phyloP scores from a whole-genome alignment of 2,329 filamentous ascomycete genomes.

The Diplodia mutila region DNA sequence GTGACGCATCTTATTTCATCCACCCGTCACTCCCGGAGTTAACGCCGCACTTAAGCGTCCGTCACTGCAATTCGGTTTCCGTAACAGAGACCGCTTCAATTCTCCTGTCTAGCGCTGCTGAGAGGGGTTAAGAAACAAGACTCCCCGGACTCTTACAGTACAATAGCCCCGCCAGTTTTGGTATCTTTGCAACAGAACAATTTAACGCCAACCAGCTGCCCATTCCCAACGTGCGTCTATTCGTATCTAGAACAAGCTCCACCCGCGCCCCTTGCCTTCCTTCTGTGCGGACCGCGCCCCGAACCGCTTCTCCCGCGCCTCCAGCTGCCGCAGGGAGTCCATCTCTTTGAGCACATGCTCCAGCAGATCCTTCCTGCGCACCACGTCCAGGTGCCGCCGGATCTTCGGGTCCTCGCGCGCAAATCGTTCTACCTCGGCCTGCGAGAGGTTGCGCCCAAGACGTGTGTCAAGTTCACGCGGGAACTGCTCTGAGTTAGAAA shows the following conservation, averaged over 20 bases:
- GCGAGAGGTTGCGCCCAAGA: conserved; percentile 77
- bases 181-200: conserved; percentile 27
- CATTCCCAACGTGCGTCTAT: conserved; percentile 15
- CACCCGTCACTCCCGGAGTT: conserved; percentile 12
- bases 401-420: conserved; percentile 93
- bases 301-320: conserved; percentile 68
- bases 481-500: conserved; percentile 57
- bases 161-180: conserved; percentile 22
- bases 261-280: conserved; percentile 36
- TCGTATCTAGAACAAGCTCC: conserved; percentile 39
- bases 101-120: conserved; percentile 22
- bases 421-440: conserved; percentile 83
- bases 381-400: conserved; percentile 85
- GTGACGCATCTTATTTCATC: conserved; percentile 25
- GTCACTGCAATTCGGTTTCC: not conserved
- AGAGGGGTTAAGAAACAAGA: conserved; percentile 10
- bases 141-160: conserved; percentile 2
- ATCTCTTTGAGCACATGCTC: conserved; percentile 96
- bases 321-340: conserved; percentile 83
- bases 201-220: conserved; percentile 26
- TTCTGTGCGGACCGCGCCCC: conserved; percentile 37
- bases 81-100: not conserved
- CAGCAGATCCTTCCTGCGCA: conserved; percentile 86
- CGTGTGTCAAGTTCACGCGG: conserved; percentile 87
- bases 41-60: conserved; percentile 13